These are phyloP conservation scores for Fusarium clavum DNA, from an alignment of 2,329 filamentous ascomycete species.

Conservation along the genomic window DNA sequence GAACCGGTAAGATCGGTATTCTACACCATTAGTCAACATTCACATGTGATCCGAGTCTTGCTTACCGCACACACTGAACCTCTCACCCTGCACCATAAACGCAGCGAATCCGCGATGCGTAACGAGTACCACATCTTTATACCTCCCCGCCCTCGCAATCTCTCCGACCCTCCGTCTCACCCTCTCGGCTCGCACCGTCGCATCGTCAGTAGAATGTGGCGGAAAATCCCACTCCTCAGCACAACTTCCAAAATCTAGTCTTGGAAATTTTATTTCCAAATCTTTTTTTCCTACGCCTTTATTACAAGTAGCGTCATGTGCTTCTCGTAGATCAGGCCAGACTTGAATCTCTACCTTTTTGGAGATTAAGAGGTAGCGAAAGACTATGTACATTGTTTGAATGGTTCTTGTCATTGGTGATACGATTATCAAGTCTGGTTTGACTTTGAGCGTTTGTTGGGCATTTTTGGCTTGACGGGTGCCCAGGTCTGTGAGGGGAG, in stretches of 20 bases:
- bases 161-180: constrained; percentile 26
- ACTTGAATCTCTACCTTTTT: constrained; percentile 21
- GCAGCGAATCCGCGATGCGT: constrained; percentile 40
- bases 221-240: constrained; percentile 37
- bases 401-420: constrained; percentile 38
- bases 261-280: constrained; percentile 30
- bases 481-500: constrained; percentile 32
- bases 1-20: constrained; percentile 35
- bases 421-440: constrained; percentile 27
- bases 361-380: constrained; percentile 13
- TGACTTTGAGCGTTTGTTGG: background rate
- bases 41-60: too few species aligned
- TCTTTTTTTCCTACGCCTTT: constrained; percentile 33
- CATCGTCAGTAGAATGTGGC: constrained; percentile 21
- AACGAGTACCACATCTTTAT: constrained; percentile 36
- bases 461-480: constrained; percentile 14
- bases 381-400: constrained; percentile 38
- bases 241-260: constrained; percentile 38
- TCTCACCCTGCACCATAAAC: constrained; percentile 32
- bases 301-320: constrained; percentile 44
- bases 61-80: constrained; percentile 40
- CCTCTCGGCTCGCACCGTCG: constrained; percentile 35
- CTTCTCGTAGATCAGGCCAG: constrained; percentile 42
- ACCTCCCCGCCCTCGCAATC: constrained; percentile 10
- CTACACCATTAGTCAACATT: background rate